Percentiles rank a stretch among this genome's conserved stretches.
phyloP scores from a whole-genome alignment of 345 rosid genomes.

The Aquilaria yunnanensis region DNA sequence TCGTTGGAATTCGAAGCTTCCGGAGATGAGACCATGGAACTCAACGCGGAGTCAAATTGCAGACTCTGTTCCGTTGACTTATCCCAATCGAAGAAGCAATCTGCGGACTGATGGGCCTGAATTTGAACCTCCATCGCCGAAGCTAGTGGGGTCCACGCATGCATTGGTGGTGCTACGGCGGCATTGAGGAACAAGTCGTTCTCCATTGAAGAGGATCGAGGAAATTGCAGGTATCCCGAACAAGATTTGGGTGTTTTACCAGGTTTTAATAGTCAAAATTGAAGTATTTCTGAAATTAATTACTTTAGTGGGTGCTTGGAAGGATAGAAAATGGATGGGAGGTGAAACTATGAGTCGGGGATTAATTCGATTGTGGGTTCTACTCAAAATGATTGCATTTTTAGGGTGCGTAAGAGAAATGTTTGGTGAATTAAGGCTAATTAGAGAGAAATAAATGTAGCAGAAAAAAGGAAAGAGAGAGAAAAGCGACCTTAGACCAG shows the following conservation, averaged over 20 bases:
- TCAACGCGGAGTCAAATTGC: conserved; percentile 57
- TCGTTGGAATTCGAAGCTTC: conserved; percentile 55
- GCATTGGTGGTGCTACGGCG: conserved; percentile 26
- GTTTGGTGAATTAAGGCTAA: conserved; percentile 20
- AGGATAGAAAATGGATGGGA: not conserved
- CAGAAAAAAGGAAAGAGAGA: no score
- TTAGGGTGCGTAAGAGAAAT: not conserved
- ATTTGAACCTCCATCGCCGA: conserved; percentile 25
- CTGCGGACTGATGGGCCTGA: conserved; percentile 13
- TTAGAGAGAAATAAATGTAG: not conserved
- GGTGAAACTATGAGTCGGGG: not conserved
- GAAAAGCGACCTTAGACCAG: not conserved
- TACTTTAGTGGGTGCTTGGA: not conserved
- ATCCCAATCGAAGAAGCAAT: conserved; percentile 35
- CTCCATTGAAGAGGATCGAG: conserved; percentile 24
- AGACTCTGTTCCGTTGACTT: conserved; percentile 46
- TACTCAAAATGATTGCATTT: conserved; percentile 28
- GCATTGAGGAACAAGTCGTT: conserved; percentile 36
- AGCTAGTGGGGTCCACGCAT: conserved; percentile 21
- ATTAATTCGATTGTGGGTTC: conserved; percentile 15
- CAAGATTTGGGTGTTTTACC: not conserved
- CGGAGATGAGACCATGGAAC: conserved; percentile 77
- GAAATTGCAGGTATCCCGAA: conserved; percentile 3
- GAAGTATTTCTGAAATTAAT: not conserved
- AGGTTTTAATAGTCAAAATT: not conserved